Evolutionary conservation across 176 grass and related monocot species (phyloP).

Genomic region (Cenchrus fungigraminus): DNA sequence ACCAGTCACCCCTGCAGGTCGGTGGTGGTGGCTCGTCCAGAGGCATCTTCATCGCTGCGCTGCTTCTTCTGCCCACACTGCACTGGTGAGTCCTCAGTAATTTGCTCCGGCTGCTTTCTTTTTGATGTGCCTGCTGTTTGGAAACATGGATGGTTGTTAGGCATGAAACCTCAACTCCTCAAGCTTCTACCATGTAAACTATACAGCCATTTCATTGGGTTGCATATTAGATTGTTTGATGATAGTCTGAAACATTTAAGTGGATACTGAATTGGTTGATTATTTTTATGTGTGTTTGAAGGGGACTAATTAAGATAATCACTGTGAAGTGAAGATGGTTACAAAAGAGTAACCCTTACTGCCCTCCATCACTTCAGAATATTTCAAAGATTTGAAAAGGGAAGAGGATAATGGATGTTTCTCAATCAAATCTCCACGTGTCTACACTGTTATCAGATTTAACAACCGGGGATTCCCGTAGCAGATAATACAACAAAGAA

Average conservation of each 20-base stretch:
- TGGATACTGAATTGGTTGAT: neutral
- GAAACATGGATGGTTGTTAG: conserved; percentile 44
- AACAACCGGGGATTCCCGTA: neutral
- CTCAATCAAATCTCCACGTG: conserved; percentile 3
- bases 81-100: conserved; percentile 32
- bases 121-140: conserved; percentile 62
- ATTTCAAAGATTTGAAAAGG: conserved; percentile 17
- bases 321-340: conserved; percentile 20
- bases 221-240: neutral
- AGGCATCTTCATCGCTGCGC: conserved; percentile 38
- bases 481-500: neutral
- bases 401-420: conserved; percentile 9
- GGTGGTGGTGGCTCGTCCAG: neutral
- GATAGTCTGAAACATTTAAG: neutral
- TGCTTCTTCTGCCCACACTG: conserved; percentile 63
- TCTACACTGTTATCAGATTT: conserved; percentile 6
- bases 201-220: neutral
- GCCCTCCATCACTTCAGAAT: conserved; percentile 17
- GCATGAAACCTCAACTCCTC: neutral
- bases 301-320: neutral
- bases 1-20: conserved; percentile 57
- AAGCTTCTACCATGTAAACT: neutral
- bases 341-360: neutral
- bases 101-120: conserved; percentile 62
- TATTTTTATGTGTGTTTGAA: neutral